A percentile compares a stretch with the other conserved stretches of the same genome.
Evolutionary conservation across 805 yeast genomes (phyloP).

Genomic region (Schizosaccharomyces cryophilus): DNA sequence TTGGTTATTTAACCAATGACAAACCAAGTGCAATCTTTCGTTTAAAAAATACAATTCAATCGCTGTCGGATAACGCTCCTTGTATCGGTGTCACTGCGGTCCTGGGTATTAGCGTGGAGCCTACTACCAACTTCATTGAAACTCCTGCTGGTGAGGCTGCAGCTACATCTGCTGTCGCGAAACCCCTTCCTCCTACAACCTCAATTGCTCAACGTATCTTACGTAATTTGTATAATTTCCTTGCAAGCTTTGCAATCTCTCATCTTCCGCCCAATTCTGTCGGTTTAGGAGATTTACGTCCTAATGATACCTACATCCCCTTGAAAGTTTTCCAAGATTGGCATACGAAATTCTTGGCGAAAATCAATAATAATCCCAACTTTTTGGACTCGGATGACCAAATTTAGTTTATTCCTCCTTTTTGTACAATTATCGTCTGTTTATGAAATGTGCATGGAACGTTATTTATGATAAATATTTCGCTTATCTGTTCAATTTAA

Average conservation of each 20-base stretch:
- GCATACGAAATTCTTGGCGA: not conserved
- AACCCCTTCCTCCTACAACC: not conserved
- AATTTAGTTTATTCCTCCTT: not conserved
- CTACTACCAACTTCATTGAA: not conserved
- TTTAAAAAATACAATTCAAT: not conserved
- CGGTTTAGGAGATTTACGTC: not conserved
- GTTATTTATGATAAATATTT: no score
- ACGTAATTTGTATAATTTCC: not conserved
- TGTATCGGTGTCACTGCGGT: not conserved
- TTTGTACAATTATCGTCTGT: not conserved
- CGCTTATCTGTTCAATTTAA: no score
- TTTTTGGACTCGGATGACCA: constrained; percentile 2
- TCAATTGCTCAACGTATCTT: not conserved
- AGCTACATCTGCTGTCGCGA: not conserved
- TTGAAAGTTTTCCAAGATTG: constrained; percentile 2
- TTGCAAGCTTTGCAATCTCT: not conserved
- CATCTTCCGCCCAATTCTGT: not conserved
- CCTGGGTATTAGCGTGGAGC: not conserved
- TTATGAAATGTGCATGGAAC: no score
- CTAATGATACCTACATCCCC: not conserved
- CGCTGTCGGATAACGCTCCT: not conserved
- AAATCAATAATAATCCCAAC: not conserved
- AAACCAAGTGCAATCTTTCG: constrained; percentile 2
- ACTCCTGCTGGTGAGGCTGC: not conserved
- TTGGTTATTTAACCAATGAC: constrained; percentile 10